Percentiles rank a stretch among this genome's conserved stretches.
Evolutionary conservation across 2,329 filamentous ascomycete species (phyloP).

Genomic region (Sporothrix globosa): DNA sequence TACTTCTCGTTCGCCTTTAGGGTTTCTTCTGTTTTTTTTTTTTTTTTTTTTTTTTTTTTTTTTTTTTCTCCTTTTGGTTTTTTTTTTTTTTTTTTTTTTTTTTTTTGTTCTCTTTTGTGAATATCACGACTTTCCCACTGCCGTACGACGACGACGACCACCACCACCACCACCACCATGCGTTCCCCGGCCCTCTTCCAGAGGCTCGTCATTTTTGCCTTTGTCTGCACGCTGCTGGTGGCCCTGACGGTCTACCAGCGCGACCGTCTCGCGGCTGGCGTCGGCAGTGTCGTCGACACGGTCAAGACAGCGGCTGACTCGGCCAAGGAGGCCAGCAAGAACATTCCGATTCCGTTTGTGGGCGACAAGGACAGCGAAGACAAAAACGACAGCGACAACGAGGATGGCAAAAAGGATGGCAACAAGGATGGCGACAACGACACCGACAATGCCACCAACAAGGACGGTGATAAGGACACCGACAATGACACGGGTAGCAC

Average conservation of each 20-base stretch:
- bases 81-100: neutral
- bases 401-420: no score
- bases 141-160: no score
- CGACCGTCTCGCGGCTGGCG: constrained; percentile 28
- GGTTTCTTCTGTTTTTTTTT: neutral
- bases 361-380: neutral
- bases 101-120: neutral
- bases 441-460: no score
- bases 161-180: constrained; percentile 3
- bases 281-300: constrained; percentile 26
- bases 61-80: neutral
- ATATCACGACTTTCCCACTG: neutral
- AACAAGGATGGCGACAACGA: no score
- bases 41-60: neutral
- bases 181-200: constrained; percentile 8
- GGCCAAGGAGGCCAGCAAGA: constrained; percentile 16
- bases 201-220: constrained; percentile 26
- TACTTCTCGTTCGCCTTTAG: no score
- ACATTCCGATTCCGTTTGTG: constrained; percentile 22
- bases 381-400: no score
- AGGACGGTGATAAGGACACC: no score
- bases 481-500: no score
- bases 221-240: constrained; percentile 26
- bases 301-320: constrained; percentile 26
- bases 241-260: constrained; percentile 31